Evolutionary conservation across 1,284 basidiomycete genomes (phyloP).

Genomic region (Coriolopsis trogii): DNA sequence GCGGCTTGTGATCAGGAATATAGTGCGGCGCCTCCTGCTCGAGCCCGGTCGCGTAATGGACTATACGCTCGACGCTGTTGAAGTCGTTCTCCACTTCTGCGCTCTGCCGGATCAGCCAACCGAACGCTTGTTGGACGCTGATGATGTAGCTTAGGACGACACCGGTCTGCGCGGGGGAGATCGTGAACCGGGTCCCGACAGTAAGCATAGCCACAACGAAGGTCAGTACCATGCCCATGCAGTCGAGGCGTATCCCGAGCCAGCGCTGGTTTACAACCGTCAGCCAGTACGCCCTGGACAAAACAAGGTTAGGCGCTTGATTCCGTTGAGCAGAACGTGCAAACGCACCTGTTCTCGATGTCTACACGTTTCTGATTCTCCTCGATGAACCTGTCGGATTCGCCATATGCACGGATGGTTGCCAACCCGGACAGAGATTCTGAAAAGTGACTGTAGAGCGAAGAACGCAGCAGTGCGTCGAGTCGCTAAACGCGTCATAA

Average conservation of each 20-base stretch:
- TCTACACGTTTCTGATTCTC: conserved; percentile 85
- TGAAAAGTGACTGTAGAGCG: conserved; percentile 81
- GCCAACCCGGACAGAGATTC: conserved; percentile 79
- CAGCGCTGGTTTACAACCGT: conserved; percentile 86
- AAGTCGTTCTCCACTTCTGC: conserved; percentile 92
- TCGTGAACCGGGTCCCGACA: conserved; percentile 71
- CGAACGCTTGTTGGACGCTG: conserved; percentile 74
- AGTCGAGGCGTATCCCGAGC: conserved; percentile 88
- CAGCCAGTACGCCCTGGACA: conserved; percentile 78
- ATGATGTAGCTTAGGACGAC: conserved; percentile 79
- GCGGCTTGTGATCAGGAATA: conserved; percentile 58
- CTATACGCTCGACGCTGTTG: conserved; percentile 86
- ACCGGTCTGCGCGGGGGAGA: conserved; percentile 81
- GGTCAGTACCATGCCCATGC: conserved; percentile 77
- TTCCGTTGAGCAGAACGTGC: not conserved
- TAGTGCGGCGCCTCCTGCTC: conserved; percentile 83
- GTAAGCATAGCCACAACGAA: conserved; percentile 82
- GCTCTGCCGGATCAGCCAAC: conserved; percentile 83
- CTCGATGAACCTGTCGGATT: conserved; percentile 62
- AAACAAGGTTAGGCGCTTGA: too few relatives aligned
- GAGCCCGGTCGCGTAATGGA: conserved; percentile 76
- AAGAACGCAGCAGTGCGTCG: conserved; percentile 72
- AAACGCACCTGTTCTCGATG: conserved; percentile 74
- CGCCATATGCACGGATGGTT: conserved; percentile 78
- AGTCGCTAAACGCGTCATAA: conserved; percentile 43